Base-by-base conservation (phyloP, 345 rosid species). In the Reutealis trisperma region DNA sequence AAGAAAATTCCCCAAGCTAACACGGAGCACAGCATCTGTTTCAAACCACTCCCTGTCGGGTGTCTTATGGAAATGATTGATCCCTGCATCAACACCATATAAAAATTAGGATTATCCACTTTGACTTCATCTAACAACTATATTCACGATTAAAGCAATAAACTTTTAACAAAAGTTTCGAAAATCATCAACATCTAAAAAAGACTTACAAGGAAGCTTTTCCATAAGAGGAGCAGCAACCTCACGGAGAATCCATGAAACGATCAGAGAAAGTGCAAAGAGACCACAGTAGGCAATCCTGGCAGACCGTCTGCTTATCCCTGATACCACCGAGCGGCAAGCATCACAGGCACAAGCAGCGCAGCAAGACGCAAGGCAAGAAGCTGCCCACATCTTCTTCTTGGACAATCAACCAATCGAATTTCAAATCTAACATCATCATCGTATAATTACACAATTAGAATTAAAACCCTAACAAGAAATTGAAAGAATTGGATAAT, bases 181-280 rank as follows among this genome's bases (percentile, higher is more conserved):
- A 8, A 0, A n/a, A 67, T 11, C 22, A 67, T 18, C 60, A 19
- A n/a, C 18, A 45, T 19, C 54, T 13, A 12, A 45, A 63, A 18
- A 61, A 37, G 66, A 58, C 95, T 91, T 89, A 96, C 99, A 94
- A 78, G 99, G 99, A 44, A 96, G 76, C 75, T 94, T 90, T 86
- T 96, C 99, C 99, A 96, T 89, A 72, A 96, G 94, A 75, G 98
- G 99, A 74, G 98, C 98, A 27, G 99, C 99, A 49, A 96, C 96
- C 67, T 94, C 98, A 49, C 97, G 97, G 49, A 96, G 96, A 77
- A 96, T 94, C 98, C 98, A 92, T 45, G 99, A 88, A 75, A 96
- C 97, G 9, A 96, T 80, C 37, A 96, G 81, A 34, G 98, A 96
- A 58, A 94, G 96, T 6, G 95, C 97, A 74, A 96, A 96, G 86